Conservation (phyloP, 179 eudicot species). For the Vitellaria paradoxa region DNA sequence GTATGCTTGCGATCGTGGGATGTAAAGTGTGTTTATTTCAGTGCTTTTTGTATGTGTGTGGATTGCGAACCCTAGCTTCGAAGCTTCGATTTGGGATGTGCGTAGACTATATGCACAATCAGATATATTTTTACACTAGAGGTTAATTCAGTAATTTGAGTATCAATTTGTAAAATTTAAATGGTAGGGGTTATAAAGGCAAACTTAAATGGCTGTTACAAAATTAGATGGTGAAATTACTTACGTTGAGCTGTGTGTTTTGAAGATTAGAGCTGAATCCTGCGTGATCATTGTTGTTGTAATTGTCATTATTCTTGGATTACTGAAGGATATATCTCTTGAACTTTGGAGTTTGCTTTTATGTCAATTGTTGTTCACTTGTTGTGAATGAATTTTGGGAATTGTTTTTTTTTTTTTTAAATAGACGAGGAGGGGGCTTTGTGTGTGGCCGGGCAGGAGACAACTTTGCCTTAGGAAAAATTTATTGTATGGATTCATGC, state of each 20-base stretch:
- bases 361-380: background rate
- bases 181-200: background rate
- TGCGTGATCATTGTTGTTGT: background rate
- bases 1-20: background rate
- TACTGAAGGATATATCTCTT: background rate
- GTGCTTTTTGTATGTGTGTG: background rate
- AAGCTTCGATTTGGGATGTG: background rate
- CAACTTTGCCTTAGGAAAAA: slow-evolving; percentile 69
- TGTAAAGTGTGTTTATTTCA: background rate
- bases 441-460: slow-evolving; percentile 67
- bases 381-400: background rate
- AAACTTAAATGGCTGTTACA: background rate
- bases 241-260: background rate
- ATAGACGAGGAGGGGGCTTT: slow-evolving; percentile 53
- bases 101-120: too few species aligned
- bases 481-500: slow-evolving; percentile 69
- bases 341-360: background rate
- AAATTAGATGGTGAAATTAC: background rate
- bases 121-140: too few species aligned
- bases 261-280: background rate
- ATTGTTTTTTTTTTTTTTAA: background rate
- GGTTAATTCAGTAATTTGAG: too few species aligned
- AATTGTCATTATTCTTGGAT: background rate
- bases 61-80: too few species aligned
- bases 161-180: too few species aligned